These are phyloP conservation scores for Bolboschoenoplectus hybrid DNA, from an alignment of 202 grass and related monocot species.

Conservation along the genomic window DNA sequence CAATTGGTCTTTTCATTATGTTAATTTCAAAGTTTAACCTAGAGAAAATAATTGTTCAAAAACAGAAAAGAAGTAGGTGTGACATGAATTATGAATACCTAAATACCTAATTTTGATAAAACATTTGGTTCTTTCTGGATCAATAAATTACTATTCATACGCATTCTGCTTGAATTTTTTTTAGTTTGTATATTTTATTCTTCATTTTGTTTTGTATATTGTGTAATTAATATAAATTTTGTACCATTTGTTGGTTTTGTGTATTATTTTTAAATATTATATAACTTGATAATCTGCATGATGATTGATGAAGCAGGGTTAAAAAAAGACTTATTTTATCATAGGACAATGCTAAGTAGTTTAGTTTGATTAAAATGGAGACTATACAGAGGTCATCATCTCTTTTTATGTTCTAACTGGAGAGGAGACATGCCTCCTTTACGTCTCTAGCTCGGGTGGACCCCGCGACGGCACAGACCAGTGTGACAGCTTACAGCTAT, in stretches of 20 bases:
- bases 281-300: neutral
- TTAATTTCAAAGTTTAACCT: neutral
- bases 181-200: neutral
- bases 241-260: neutral
- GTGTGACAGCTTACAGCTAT: conserved; percentile 21
- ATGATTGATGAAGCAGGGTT: neutral
- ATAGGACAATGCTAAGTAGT: no score
- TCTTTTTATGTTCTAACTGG: neutral
- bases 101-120: no score
- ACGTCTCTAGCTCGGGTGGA: conserved; percentile 15
- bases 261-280: neutral
- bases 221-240: neutral
- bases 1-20: neutral
- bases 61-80: neutral
- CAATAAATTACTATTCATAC: no score
- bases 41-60: neutral
- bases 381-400: no score
- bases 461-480: conserved; percentile 36
- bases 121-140: no score
- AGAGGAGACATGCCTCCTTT: neutral
- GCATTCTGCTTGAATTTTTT: neutral
- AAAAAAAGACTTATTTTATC: neutral
- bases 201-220: neutral
- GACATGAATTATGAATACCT: no score
- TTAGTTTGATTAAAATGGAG: no score